phyloP scores from a whole-genome alignment of 257 asterid genomes.

The Fraxinus anomala region DNA sequence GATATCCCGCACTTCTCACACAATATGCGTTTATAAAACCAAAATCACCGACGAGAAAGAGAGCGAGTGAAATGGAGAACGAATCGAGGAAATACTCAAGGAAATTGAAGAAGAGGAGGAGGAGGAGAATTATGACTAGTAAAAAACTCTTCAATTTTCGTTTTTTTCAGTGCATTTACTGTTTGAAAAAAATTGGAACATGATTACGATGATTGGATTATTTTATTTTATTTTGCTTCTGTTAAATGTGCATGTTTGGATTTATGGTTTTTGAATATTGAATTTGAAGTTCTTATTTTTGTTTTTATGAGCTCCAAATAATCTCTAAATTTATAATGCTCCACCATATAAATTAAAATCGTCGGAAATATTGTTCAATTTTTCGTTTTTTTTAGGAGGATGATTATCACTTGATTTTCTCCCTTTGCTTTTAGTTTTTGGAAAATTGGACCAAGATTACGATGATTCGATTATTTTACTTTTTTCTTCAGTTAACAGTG shows the following conservation, averaged over 20 bases:
- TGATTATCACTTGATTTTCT: constrained; percentile 2
- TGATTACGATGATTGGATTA: not conserved
- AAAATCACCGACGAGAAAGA: constrained; percentile 13
- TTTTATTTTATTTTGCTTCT: not conserved
- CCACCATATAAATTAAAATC: too few species aligned
- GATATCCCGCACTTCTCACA: constrained; percentile 31
- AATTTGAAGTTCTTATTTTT: not conserved
- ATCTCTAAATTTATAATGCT: not conserved
- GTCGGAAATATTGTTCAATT: not conserved
- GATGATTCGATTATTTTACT: not conserved
- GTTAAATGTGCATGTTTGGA: not conserved
- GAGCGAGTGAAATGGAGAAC: constrained; percentile 29
- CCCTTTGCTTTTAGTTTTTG: not conserved
- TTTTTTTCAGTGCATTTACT: not conserved
- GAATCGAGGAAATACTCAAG: constrained; percentile 48
- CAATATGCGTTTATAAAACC: not conserved
- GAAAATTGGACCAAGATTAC: not conserved
- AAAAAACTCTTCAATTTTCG: not conserved
- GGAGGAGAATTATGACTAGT: not conserved
- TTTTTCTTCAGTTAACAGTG: not conserved
- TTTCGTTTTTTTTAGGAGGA: not conserved
- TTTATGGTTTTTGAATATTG: not conserved
- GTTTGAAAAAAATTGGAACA: not conserved
- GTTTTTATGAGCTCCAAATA: not conserved
- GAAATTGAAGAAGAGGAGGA: constrained; percentile 54